Evolutionary conservation across 177 flowering plant genomes (phyloP).

Genomic region (Vitis hybrid): DNA sequence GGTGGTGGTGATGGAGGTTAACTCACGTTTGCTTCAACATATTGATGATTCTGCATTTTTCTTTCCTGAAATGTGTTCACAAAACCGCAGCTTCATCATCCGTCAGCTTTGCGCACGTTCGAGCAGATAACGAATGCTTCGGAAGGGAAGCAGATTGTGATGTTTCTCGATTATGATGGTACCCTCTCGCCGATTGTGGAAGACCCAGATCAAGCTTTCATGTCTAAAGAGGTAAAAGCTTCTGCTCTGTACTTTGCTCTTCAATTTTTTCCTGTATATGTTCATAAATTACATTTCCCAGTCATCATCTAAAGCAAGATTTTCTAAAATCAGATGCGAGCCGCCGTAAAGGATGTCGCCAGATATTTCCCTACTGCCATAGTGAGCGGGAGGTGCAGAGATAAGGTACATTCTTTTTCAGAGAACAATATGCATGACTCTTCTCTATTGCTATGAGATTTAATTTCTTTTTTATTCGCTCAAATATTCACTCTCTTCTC

Average conservation of each 20-base stretch:
- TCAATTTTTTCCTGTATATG: neutral
- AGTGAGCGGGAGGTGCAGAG: slow-evolving; percentile 85
- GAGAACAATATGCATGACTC: neutral
- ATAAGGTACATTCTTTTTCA: slow-evolving; percentile 61
- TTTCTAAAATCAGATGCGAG: slow-evolving; percentile 68
- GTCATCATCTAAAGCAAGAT: neutral
- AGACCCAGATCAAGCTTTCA: slow-evolving; percentile 88
- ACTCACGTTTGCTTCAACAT: no score
- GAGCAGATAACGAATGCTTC: slow-evolving; percentile 54
- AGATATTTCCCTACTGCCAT: slow-evolving; percentile 89
- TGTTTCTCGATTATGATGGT: slow-evolving; percentile 86
- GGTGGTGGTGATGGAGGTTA: slow-evolving; percentile 8
- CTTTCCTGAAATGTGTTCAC: neutral
- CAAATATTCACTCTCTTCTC: neutral
- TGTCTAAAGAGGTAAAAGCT: slow-evolving; percentile 60
- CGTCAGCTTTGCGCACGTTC: slow-evolving; percentile 68
- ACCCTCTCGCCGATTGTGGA: slow-evolving; percentile 83
- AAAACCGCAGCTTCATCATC: slow-evolving; percentile 43
- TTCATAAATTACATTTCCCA: neutral
- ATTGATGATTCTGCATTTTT: neutral
- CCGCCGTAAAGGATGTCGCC: slow-evolving; percentile 66
- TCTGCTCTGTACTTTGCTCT: neutral
- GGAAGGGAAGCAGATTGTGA: slow-evolving; percentile 65
- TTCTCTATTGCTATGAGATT: neutral
- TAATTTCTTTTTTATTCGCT: neutral